Base-by-base conservation (phyloP, 2,329 filamentous ascomycete species). In the Ascochyta koolunga region DNA sequence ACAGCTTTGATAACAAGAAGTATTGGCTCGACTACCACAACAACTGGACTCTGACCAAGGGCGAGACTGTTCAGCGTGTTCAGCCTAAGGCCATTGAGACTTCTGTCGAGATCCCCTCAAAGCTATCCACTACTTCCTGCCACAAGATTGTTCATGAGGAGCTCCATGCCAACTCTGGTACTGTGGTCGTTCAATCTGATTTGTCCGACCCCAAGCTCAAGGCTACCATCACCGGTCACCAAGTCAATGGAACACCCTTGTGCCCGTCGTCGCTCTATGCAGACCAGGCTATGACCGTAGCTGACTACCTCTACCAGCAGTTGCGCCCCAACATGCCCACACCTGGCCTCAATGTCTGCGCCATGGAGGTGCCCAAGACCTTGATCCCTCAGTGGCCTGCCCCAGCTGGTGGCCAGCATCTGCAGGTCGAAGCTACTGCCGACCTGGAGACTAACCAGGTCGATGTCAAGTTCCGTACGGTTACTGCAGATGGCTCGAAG, bases 11-110 rank as follows among this genome's bases (percentile, higher is more conserved):
- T 69, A 77, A 83, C 59, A 90, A 90, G 79, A 85, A 84, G 61
- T 90, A 90, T 73, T 89, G 87, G 87, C 80, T 89, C 15, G 84
- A 86, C 68, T 89, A 89, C 71, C 79, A 81, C 58, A 87, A 89
- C 57, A 86, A 91, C 72, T 92, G 88, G 86, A 84, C 80, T 27
- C 75, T 91, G 32, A 86, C 82, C 56, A 92, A 92, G 79, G 87
- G 80, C 51, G 84, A 89, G 60, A 81, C 78, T 33, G 77, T 75
- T 33, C 69, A 72, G 49, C 71, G 71, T 50, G 70, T 76, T 42
- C 68, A 77, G 29, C 64, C 76, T 38, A 76, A 77, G 61, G 68
- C 69, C 9, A 71, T 69, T 36, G 71, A 75, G 33, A 44, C 54
- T 24, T 73, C 69, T 24, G 75, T 78, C 40, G 59, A 62, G 27